Percentiles rank a stretch among this genome's conserved stretches.
Evolutionary conservation across 2,329 filamentous ascomycete genomes (phyloP).

Genomic region (Epichloe brachyelytri): DNA sequence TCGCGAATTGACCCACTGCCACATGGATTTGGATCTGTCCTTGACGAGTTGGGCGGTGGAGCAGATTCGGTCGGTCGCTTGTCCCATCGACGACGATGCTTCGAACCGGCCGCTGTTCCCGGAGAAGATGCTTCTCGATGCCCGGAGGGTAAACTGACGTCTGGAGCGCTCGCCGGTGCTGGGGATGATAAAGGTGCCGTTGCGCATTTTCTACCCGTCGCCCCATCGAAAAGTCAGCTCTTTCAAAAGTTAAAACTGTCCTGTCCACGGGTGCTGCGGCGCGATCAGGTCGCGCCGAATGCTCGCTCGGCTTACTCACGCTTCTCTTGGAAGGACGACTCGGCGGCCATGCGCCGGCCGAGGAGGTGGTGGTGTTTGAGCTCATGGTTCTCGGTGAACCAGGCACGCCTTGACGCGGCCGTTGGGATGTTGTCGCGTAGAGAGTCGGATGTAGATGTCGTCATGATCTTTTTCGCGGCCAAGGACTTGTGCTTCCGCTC

Average conservation of each 20-base stretch:
- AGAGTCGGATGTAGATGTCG: not conserved
- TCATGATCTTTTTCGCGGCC: not conserved
- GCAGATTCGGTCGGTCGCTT: constrained; percentile 8
- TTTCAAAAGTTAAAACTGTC: not conserved
- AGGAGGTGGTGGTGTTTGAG: constrained; percentile 17
- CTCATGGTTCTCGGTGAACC: constrained; percentile 24
- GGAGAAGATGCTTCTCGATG: constrained; percentile 21
- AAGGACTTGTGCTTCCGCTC: no score
- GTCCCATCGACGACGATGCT: constrained; percentile 10
- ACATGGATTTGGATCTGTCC: constrained; percentile 27
- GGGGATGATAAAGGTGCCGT: constrained; percentile 79
- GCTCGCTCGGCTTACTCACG: constrained; percentile 19
- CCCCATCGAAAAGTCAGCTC: not conserved
- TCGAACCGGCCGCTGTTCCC: constrained; percentile 13
- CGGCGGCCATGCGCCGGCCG: constrained; percentile 27
- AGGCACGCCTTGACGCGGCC: constrained; percentile 8
- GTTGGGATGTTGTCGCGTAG: not conserved
- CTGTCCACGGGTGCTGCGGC: not conserved
- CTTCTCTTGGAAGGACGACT: constrained; percentile 32
- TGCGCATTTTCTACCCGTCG: constrained; percentile 51
- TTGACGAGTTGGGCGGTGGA: constrained; percentile 9
- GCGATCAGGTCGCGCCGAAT: not conserved
- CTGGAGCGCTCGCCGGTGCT: constrained; percentile 73
- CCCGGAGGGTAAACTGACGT: constrained; percentile 65
- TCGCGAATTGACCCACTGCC: constrained; percentile 54